Evolutionary conservation across 2,329 filamentous ascomycete genomes (phyloP), one percentile per base, ranked within the genome.

Genomic region (Didymella pinodella): DNA sequence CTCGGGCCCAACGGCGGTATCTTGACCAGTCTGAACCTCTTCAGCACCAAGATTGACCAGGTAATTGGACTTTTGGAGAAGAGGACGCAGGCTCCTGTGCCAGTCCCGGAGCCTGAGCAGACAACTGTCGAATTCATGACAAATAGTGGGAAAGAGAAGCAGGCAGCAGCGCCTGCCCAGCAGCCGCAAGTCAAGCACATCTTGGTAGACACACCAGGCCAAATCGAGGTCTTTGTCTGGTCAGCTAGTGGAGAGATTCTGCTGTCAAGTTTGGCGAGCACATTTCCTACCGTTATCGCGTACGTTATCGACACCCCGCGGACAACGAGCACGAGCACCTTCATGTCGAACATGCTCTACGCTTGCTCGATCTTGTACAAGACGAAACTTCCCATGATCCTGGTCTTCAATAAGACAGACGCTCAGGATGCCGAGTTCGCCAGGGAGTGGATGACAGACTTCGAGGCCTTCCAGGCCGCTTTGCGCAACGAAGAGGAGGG

Each of bases 261-360:
- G 16, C 88, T 99, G 48, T 93, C 96, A 75, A 94, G 92, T 14
- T 84, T 99, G 49, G 95, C 96, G 0, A 95, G 91, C 4, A 93
- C 91, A 0, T 98, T 99, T 75, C 95, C 96, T 0, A 99, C 96
- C 0, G 92, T 99, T 40, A 92, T 99, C 69, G 95, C 95, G 56
- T 99, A 98, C 79, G 86, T 99, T 59, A 97, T 99, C 77, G 95
- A 99, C 78, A 99, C 95, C 1, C 95, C 96, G 3, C 88, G 95
- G 53, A 96, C 93, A 14, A 88, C 90, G 34, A 96, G 92, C 38
- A 98, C 95, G 0, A 93, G 90, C 63, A 99, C 95, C 0, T 99
- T 99, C 79, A 99, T 99, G 95, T 96, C 91, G 76, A 99, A 99
- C 80, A 99, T 99, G 95, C 88, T 99, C 43, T 99, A 99, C 78